phyloP scores from a whole-genome alignment of 2,329 filamentous ascomycete genomes.

The Dactylellina parvicollis region DNA sequence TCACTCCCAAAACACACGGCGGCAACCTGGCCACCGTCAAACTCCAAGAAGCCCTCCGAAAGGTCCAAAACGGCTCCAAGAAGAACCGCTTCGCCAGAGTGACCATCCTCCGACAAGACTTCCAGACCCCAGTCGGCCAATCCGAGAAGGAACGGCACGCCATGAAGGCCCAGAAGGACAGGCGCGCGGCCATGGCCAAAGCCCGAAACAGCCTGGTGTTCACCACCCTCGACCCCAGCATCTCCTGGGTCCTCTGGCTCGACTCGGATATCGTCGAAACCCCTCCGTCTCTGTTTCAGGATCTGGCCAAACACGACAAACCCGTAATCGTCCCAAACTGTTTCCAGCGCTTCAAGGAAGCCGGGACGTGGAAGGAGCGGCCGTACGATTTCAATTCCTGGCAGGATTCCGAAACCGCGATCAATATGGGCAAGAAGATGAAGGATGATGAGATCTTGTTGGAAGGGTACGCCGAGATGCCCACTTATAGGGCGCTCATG shows the following conservation, averaged over 20 bases:
- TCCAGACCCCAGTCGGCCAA: constrained; percentile 81
- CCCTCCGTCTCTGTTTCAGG: constrained; percentile 84
- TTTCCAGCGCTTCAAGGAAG: constrained; percentile 84
- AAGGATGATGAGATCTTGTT: constrained; percentile 89
- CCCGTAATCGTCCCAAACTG: constrained; percentile 95
- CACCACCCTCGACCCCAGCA: constrained; percentile 88
- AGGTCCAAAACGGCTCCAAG: constrained; percentile 83
- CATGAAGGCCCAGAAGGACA: constrained; percentile 84
- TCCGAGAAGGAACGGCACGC: constrained; percentile 90
- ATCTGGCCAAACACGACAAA: constrained; percentile 86
- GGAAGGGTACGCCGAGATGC: constrained; percentile 91
- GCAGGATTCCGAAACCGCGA: constrained; percentile 85
- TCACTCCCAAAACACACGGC: constrained; percentile 91
- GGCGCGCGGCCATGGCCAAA: constrained; percentile 88
- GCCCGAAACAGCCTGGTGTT: constrained; percentile 94
- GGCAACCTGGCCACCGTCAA: constrained; percentile 85
- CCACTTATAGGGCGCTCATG: constrained; percentile 92
- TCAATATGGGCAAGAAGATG: constrained; percentile 80
- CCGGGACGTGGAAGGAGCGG: constrained; percentile 74
- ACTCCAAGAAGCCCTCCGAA: constrained; percentile 83
- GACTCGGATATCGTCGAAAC: constrained; percentile 93
- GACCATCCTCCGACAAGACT: constrained; percentile 94
- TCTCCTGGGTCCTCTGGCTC: constrained; percentile 96
- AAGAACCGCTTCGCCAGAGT: constrained; percentile 88
- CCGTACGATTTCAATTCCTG: constrained; percentile 98